Evolutionary conservation across 345 rosid species (phyloP).

Genomic region (Lepidium africanum): DNA sequence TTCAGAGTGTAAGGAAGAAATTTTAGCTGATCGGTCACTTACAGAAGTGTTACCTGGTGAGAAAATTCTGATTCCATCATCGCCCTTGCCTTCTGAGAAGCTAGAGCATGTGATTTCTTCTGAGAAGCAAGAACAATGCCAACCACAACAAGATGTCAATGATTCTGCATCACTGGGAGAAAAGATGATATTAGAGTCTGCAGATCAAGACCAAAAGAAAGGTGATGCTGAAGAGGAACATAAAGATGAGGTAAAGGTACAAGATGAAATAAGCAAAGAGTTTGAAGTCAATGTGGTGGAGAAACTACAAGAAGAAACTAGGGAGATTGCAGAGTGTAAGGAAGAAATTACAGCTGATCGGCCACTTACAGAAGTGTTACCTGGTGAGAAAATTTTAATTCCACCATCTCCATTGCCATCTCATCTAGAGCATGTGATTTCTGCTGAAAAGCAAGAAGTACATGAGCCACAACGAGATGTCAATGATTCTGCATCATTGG

Average conservation of each 20-base stretch:
- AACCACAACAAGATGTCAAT: background rate
- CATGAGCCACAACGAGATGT: background rate
- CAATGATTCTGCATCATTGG: background rate
- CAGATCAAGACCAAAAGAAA: background rate
- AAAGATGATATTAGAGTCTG: background rate
- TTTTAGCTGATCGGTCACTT: conserved; percentile 7
- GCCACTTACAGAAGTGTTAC: conserved; percentile 20
- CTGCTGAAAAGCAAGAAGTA: conserved; percentile 18
- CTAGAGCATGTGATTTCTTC: conserved; percentile 6
- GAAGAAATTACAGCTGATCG: conserved; percentile 12
- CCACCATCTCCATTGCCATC: conserved; percentile 14
- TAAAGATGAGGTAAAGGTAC: background rate
- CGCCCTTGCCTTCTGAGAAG: conserved; percentile 7
- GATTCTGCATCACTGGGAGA: background rate
- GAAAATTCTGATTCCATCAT: conserved; percentile 12
- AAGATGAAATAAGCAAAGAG: background rate
- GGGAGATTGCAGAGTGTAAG: conserved; percentile 16
- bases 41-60: conserved; percentile 21
- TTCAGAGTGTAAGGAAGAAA: conserved; percentile 23
- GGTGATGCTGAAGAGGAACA: conserved; percentile 1
- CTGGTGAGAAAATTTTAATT: conserved; percentile 7
- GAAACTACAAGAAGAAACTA: conserved; percentile 5
- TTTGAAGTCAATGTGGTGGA: background rate
- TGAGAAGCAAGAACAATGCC: conserved; percentile 5
- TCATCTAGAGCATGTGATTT: conserved; percentile 7